Percentiles rank a stretch among this genome's conserved stretches.
These are phyloP conservation scores for Apostasia ramifera DNA, from an alignment of 106 monocot genomes.

Conservation along the genomic window DNA sequence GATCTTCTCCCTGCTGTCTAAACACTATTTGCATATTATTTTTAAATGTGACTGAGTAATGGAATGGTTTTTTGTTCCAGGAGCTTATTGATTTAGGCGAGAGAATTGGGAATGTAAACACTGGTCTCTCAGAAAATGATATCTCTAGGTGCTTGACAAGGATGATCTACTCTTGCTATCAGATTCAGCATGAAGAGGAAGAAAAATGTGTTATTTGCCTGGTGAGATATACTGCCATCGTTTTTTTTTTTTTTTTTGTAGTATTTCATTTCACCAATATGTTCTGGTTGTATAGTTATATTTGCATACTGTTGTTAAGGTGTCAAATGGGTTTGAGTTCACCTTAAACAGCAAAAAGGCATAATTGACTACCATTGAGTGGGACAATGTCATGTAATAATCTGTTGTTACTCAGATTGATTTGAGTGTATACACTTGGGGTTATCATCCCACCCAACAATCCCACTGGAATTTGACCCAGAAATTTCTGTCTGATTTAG, in stretches of 20 bases:
- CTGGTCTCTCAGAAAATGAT: constrained; percentile 27
- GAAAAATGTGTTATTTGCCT: constrained; percentile 54
- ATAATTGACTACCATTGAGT: too few species aligned
- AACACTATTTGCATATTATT: neutral
- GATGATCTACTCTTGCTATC: constrained; percentile 19
- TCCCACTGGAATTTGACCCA: too few species aligned
- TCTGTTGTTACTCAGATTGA: too few species aligned
- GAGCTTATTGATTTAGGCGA: constrained; percentile 42
- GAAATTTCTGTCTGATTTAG: too few species aligned
- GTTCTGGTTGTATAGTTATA: too few species aligned
- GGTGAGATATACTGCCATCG: constrained; percentile 14
- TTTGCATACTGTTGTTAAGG: too few species aligned
- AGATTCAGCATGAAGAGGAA: constrained; percentile 14
- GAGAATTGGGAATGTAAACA: constrained; percentile 40
- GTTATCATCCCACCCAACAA: too few species aligned
- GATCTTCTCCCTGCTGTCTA: neutral
- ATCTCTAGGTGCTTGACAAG: constrained; percentile 19
- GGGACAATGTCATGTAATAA: too few species aligned
- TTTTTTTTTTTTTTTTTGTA: neutral
- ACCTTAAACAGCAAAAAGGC: too few species aligned
- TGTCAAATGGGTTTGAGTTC: too few species aligned
- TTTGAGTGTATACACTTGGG: too few species aligned
- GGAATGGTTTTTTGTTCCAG: constrained; percentile 3
- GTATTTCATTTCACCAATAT: too few species aligned
- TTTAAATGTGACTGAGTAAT: neutral